Percentiles rank a stretch among this genome's conserved stretches.
Evolutionary conservation across 2,329 filamentous ascomycete species (phyloP).

Genomic region (Cordyceps pruinosa): DNA sequence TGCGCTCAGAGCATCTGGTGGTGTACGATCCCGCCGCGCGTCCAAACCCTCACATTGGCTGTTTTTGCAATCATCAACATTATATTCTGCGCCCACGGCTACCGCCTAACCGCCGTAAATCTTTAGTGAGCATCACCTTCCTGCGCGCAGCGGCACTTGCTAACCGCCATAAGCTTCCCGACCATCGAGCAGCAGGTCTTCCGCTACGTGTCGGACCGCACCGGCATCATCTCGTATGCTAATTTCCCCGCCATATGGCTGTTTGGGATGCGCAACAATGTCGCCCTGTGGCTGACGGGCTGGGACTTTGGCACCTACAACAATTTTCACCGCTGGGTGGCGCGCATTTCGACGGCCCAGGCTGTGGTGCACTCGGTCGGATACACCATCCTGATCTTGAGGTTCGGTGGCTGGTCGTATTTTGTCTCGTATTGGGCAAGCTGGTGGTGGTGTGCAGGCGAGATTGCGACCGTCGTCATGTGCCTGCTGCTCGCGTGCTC

Average conservation of each 20-base stretch:
- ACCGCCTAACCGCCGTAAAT: neutral
- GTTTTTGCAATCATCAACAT: conserved; percentile 23
- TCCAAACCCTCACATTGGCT: conserved; percentile 34
- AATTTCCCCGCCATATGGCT: conserved; percentile 60
- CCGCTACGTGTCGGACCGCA: conserved; percentile 56
- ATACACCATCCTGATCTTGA: conserved; percentile 43
- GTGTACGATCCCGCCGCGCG: conserved; percentile 36
- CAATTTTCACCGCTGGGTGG: conserved; percentile 60
- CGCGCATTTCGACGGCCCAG: conserved; percentile 53
- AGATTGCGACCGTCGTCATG: conserved; percentile 40
- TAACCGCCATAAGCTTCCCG: neutral
- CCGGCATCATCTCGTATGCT: conserved; percentile 56
- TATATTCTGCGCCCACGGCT: neutral
- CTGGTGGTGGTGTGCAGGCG: conserved; percentile 45
- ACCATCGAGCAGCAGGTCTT: conserved; percentile 27
- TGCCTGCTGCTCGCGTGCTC: conserved; percentile 40
- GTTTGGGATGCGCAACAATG: conserved; percentile 60
- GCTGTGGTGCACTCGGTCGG: conserved; percentile 56
- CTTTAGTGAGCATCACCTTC: conserved; percentile 2
- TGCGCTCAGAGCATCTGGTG: conserved; percentile 38
- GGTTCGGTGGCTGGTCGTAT: conserved; percentile 30
- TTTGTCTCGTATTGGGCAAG: conserved; percentile 32
- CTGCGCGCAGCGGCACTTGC: neutral
- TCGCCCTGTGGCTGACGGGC: conserved; percentile 59
- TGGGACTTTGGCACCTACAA: conserved; percentile 63